These are phyloP conservation scores for Corinectria fuckeliana DNA, from an alignment of 2,329 filamentous ascomycete genomes.

Conservation along the genomic window DNA sequence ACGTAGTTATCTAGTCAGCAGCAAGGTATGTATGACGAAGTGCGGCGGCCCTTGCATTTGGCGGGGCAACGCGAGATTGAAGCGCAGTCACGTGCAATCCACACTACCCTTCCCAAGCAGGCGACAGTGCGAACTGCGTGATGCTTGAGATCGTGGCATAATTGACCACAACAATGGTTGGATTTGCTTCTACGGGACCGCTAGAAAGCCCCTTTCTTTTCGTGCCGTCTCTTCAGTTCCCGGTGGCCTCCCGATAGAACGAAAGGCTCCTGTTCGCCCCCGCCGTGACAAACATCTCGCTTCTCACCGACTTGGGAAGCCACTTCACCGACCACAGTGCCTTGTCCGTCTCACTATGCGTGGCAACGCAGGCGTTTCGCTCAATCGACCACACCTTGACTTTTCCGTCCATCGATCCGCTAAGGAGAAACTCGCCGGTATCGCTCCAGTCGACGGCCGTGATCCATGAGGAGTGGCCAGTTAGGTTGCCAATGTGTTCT, in stretches of 20 bases:
- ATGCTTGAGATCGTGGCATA: background rate
- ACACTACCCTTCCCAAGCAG: background rate
- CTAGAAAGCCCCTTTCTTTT: background rate
- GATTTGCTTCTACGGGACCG: background rate
- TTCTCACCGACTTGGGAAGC: conserved; percentile 75
- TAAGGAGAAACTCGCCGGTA: conserved; percentile 89
- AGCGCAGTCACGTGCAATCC: conserved; percentile 56
- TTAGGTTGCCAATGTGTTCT: conserved; percentile 87
- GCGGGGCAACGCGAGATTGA: conserved; percentile 61
- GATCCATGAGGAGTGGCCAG: conserved; percentile 85
- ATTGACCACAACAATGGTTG: background rate
- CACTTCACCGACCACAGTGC: conserved; percentile 84
- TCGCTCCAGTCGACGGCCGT: conserved; percentile 91
- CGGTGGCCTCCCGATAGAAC: conserved; percentile 82
- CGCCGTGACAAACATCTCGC: conserved; percentile 77
- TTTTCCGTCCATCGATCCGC: conserved; percentile 89
- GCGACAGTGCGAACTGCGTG: background rate
- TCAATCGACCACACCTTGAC: conserved; percentile 96
- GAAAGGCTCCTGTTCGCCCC: conserved; percentile 78
- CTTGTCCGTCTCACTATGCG: conserved; percentile 89
- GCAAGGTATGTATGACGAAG: conserved; percentile 36
- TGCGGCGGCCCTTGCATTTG: conserved; percentile 44
- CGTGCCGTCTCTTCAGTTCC: conserved; percentile 21
- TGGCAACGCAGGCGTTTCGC: conserved; percentile 83
- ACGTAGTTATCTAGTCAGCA: too few species aligned